Percentiles rank a stretch among this genome's conserved stretches.
phyloP scores from a whole-genome alignment of 345 rosid species.

The Citropsis articulata region DNA sequence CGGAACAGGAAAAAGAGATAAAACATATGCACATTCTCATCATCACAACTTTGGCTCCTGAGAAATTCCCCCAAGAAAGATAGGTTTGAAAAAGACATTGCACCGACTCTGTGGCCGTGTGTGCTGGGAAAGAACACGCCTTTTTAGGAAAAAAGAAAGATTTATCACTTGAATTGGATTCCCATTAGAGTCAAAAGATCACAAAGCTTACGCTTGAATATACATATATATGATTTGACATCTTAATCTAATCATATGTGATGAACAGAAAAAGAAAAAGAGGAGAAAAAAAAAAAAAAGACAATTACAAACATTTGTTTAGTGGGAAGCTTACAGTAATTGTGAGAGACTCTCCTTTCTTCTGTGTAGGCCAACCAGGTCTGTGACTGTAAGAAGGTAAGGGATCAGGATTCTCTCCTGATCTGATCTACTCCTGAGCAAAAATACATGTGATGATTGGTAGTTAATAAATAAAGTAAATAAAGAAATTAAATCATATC shows the following conservation, averaged over 20 bases:
- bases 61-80: background rate
- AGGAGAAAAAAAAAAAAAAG: background rate
- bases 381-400: no score
- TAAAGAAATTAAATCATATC: no score
- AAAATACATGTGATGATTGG: no score
- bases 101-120: conserved; percentile 33
- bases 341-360: background rate
- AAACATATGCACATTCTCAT: background rate
- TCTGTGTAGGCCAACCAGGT: background rate
- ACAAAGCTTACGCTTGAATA: background rate
- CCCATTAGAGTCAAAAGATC: conserved; percentile 27
- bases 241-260: background rate
- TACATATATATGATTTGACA: conserved; percentile 11
- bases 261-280: no score
- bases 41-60: background rate
- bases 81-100: conserved; percentile 19
- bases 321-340: background rate
- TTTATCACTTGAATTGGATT: conserved; percentile 23
- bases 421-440: no score
- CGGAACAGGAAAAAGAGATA: background rate
- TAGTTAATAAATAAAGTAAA: no score
- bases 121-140: conserved; percentile 19
- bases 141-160: conserved; percentile 23
- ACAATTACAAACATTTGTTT: background rate
- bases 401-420: no score